phyloP scores from a whole-genome alignment of 805 yeast genomes.

The Saccharomycopsis babjevae region DNA sequence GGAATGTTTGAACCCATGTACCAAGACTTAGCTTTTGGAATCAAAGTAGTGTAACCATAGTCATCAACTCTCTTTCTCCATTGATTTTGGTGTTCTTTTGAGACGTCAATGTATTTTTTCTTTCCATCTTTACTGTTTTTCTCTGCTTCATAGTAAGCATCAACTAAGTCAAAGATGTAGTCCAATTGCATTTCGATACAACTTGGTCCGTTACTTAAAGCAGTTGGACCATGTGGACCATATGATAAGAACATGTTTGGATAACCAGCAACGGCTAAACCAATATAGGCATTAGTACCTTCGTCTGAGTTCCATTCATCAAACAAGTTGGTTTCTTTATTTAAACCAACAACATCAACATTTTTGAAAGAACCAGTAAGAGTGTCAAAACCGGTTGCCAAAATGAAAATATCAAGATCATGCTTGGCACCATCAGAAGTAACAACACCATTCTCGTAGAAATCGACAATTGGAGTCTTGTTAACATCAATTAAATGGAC shows the following conservation, averaged over 20 bases:
- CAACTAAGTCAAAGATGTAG: constrained; percentile 20
- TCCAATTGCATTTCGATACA: constrained; percentile 22
- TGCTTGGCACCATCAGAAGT: constrained; percentile 13
- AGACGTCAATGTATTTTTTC: constrained; percentile 18
- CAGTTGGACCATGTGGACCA: constrained; percentile 27
- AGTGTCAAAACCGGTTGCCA: constrained; percentile 22
- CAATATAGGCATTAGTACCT: constrained; percentile 21
- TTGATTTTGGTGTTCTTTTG: constrained; percentile 19
- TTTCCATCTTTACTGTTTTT: constrained; percentile 5
- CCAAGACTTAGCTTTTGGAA: constrained; percentile 23
- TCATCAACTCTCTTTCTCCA: constrained; percentile 21
- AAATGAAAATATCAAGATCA: constrained; percentile 19
- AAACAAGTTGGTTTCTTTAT: constrained; percentile 15
- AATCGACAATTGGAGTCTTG: constrained; percentile 16
- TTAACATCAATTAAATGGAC: constrained; percentile 21
- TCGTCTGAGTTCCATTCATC: constrained; percentile 12
- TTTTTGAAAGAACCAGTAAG: constrained; percentile 23
- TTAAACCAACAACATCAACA: constrained; percentile 18
- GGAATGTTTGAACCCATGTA: constrained; percentile 27
- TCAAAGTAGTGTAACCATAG: constrained; percentile 18
- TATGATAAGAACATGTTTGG: constrained; percentile 26
- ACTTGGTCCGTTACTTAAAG: constrained; percentile 25
- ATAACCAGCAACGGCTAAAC: constrained; percentile 21
- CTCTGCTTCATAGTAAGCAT: constrained; percentile 6
- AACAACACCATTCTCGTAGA: constrained; percentile 17